Conservation (phyloP, 805 yeast species). For the Barnettozyma californica region DNA sequence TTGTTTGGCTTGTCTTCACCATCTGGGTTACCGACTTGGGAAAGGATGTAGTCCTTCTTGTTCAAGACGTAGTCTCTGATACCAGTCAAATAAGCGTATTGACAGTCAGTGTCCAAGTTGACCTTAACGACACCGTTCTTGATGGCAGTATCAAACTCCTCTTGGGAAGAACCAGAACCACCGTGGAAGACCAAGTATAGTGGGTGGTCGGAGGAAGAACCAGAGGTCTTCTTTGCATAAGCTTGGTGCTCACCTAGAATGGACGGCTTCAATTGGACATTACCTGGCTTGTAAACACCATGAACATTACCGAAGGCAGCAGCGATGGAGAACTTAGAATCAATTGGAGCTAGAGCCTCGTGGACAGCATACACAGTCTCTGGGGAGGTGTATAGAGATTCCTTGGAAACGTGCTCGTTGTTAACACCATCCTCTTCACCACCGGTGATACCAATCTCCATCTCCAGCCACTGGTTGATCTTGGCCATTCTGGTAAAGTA, state of each 20-base stretch:
- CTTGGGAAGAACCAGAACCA: constrained; percentile 96
- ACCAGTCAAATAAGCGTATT: constrained; percentile 95
- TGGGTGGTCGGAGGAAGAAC: constrained; percentile 55
- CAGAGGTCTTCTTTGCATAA: constrained; percentile 68
- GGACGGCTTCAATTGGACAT: constrained; percentile 87
- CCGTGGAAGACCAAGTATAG: constrained; percentile 99
- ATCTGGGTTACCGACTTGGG: constrained; percentile 98
- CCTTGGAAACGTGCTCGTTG: constrained; percentile 89
- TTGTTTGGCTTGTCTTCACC: constrained; percentile 99
- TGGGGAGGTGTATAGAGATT: constrained; percentile 86
- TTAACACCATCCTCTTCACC: constrained; percentile 99
- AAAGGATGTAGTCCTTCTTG: constrained; percentile 90
- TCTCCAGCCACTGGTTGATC: constrained; percentile 96
- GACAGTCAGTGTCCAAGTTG: constrained; percentile 98
- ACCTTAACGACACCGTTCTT: constrained; percentile 95
- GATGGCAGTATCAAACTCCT: constrained; percentile 90
- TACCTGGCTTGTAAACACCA: constrained; percentile 99
- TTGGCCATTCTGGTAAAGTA: constrained; percentile 93
- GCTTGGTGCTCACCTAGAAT: constrained; percentile 94
- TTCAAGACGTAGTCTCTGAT: constrained; percentile 93
- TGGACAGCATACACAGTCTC: constrained; percentile 90
- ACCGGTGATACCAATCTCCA: constrained; percentile 99
- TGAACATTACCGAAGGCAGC: constrained; percentile 99
- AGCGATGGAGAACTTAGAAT: constrained; percentile 98
- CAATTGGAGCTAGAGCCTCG: constrained; percentile 83